These are phyloP conservation scores for Escovopsis sp. DNA, from an alignment of 2,329 filamentous ascomycete species.

Conservation along the genomic window DNA sequence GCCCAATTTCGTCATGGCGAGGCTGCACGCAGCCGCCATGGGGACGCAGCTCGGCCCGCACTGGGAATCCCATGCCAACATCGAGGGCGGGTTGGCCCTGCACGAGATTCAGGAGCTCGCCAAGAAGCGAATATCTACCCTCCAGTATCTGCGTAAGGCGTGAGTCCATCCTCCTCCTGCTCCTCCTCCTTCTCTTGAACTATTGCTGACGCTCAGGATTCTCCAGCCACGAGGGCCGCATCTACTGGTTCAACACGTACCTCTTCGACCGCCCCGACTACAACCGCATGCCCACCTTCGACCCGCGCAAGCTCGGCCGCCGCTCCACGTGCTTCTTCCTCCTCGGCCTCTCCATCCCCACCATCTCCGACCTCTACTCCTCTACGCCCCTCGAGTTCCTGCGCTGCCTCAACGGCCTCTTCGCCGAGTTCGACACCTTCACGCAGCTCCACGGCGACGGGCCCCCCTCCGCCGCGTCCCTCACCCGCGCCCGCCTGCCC, in stretches of 20 bases:
- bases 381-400: slow-evolving; percentile 72
- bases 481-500: slow-evolving; percentile 65
- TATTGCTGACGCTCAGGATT: neutral
- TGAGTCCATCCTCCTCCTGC: slow-evolving; percentile 32
- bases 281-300: slow-evolving; percentile 69
- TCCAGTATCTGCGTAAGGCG: slow-evolving; percentile 89
- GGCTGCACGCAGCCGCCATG: neutral
- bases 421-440: slow-evolving; percentile 87
- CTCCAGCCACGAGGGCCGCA: slow-evolving; percentile 73
- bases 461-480: slow-evolving; percentile 46
- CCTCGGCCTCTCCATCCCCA: slow-evolving; percentile 79
- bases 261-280: slow-evolving; percentile 78
- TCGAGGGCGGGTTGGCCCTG: slow-evolving; percentile 34
- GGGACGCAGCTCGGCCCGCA: slow-evolving; percentile 9
- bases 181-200: neutral
- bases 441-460: slow-evolving; percentile 74
- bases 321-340: slow-evolving; percentile 89
- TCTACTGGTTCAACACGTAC: slow-evolving; percentile 97
- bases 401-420: slow-evolving; percentile 66
- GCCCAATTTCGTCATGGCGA: no score
- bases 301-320: slow-evolving; percentile 66
- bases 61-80: slow-evolving; percentile 16
- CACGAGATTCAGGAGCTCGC: slow-evolving; percentile 68
- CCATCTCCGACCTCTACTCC: slow-evolving; percentile 76
- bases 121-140: slow-evolving; percentile 81